Percentiles rank a stretch among this genome's conserved stretches.
phyloP scores from a whole-genome alignment of 2,329 filamentous ascomycete species.

The Trichoderma sp. region DNA sequence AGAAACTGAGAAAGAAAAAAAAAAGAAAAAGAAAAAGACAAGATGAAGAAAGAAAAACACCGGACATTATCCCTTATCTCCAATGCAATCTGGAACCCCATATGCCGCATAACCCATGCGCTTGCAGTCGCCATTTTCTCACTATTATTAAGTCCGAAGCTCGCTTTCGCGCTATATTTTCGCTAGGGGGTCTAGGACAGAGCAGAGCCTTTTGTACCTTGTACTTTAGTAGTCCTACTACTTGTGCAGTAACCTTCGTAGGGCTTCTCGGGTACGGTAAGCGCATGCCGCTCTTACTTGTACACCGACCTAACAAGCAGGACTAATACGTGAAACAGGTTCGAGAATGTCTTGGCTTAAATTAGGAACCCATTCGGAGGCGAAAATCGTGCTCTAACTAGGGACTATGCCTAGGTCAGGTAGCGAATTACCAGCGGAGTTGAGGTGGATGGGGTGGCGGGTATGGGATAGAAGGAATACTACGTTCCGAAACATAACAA shows the following conservation, averaged over 20 bases:
- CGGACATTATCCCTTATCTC: not conserved
- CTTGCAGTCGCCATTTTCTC: not conserved
- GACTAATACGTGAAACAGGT: not conserved
- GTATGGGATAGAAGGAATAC: not conserved
- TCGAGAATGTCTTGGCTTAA: not conserved
- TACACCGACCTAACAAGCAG: too few species aligned
- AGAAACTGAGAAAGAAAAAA: not conserved
- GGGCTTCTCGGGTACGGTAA: slow-evolving; percentile 7
- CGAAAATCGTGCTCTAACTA: not conserved
- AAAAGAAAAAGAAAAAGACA: too few species aligned
- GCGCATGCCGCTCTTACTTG: not conserved
- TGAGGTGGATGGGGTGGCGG: not conserved
- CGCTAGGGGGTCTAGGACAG: not conserved
- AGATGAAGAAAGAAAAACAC: not conserved
- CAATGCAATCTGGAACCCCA: not conserved
- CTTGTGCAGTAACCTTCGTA: too few species aligned
- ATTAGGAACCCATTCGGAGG: not conserved
- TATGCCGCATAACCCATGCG: not conserved
- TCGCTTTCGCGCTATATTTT: not conserved
- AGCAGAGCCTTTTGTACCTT: not conserved
- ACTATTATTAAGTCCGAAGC: not conserved
- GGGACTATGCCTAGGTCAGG: too few species aligned
- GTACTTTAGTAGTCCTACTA: not conserved
- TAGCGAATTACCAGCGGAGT: not conserved
- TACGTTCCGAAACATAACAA: not conserved